These are phyloP conservation scores for Fusarium devonianum DNA, from an alignment of 2,329 filamentous ascomycete genomes.

Conservation along the genomic window DNA sequence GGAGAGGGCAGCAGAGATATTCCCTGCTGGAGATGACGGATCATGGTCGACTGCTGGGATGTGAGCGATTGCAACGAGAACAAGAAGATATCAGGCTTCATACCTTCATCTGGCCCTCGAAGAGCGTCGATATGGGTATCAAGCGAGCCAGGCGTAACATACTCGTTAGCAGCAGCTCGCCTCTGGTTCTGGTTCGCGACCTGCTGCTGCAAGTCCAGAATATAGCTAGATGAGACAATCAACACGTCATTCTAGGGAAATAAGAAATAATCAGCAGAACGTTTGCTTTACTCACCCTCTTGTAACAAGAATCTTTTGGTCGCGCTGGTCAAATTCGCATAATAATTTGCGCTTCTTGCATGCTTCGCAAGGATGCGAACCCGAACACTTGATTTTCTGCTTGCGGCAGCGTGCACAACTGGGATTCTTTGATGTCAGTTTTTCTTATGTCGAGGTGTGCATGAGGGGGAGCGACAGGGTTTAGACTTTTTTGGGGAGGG, in stretches of 20 bases:
- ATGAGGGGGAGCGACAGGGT: background rate
- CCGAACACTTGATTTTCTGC: conserved; percentile 48
- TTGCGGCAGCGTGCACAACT: conserved; percentile 44
- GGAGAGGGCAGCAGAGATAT: conserved; percentile 17
- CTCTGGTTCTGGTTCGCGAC: conserved; percentile 21
- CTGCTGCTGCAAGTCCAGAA: conserved; percentile 47
- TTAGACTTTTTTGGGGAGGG: conserved; percentile 12
- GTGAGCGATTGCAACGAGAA: background rate
- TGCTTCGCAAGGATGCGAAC: conserved; percentile 44
- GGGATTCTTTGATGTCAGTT: background rate
- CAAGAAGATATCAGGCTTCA: background rate
- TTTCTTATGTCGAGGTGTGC: no score
- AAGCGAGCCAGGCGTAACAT: conserved; percentile 35
- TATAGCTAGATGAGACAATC: conserved; percentile 38
- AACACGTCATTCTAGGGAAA: conserved; percentile 16
- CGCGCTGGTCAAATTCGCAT: conserved; percentile 50
- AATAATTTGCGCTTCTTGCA: conserved; percentile 45
- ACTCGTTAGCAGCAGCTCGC: conserved; percentile 19
- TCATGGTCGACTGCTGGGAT: conserved; percentile 5
- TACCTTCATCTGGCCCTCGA: conserved; percentile 29
- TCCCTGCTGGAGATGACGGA: conserved; percentile 8
- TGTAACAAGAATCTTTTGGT: conserved; percentile 58
- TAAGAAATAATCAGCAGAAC: background rate
- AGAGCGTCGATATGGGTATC: conserved; percentile 31
- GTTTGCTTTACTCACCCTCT: conserved; percentile 54